These are phyloP conservation scores for Dittrichia graveolens DNA, from an alignment of 129 eudicot species.

Conservation along the genomic window DNA sequence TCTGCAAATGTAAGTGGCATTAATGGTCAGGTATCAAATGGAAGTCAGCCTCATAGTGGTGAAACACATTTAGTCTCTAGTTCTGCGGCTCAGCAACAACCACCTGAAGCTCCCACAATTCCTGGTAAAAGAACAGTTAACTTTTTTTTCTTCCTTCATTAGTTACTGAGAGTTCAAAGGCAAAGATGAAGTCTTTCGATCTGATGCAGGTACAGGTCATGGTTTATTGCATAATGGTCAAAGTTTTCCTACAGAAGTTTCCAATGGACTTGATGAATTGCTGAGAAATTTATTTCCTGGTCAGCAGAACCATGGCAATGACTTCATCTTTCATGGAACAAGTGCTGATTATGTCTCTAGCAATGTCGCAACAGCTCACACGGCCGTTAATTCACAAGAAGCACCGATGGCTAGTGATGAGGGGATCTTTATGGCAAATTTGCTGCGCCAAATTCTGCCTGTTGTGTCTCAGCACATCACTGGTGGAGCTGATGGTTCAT, in stretches of 20 bases:
- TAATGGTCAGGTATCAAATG: constrained; percentile 45
- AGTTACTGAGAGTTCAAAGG: neutral
- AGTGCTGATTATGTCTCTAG: neutral
- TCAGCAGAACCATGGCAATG: constrained; percentile 37
- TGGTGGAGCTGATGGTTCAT: constrained; percentile 34
- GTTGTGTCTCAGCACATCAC: constrained; percentile 51
- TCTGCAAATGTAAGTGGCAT: constrained; percentile 39
- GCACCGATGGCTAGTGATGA: constrained; percentile 54
- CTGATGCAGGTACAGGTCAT: constrained; percentile 40
- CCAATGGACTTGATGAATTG: constrained; percentile 49
- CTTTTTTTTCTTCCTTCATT: too few species aligned
- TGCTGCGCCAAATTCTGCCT: constrained; percentile 85
- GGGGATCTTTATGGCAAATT: constrained; percentile 63
- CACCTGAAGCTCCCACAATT: constrained; percentile 28
- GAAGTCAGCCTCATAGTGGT: constrained; percentile 25
- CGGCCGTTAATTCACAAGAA: constrained; percentile 41
- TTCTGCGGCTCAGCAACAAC: constrained; percentile 47
- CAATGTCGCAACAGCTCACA: constrained; percentile 32
- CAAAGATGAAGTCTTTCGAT: constrained; percentile 9
- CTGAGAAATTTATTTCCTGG: constrained; percentile 59
- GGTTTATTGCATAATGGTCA: constrained; percentile 36
- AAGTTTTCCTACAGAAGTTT: constrained; percentile 45
- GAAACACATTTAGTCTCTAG: constrained; percentile 32
- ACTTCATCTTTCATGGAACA: constrained; percentile 38
- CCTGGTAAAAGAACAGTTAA: constrained; percentile 37